These are phyloP conservation scores for Crithidia fasciculata DNA, from an alignment of 208 protist species.

Conservation along the genomic window DNA sequence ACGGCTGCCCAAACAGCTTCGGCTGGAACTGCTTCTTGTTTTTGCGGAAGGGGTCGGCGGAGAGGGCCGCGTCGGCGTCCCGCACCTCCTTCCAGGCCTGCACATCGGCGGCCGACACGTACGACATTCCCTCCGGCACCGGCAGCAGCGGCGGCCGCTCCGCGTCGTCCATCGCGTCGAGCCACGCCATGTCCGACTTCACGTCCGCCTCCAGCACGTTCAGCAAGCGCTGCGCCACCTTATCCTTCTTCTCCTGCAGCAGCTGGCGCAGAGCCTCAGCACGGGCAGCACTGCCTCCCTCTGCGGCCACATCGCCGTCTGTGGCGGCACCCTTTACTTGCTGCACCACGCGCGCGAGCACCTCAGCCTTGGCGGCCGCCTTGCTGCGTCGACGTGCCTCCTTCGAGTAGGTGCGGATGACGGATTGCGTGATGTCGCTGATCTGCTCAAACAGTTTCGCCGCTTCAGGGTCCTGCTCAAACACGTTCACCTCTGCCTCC, in stretches of 20 bases:
- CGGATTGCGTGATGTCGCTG: slow-evolving; percentile 44
- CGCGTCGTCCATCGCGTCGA: slow-evolving; percentile 82
- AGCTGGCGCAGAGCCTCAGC: slow-evolving; percentile 43
- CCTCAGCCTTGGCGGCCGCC: slow-evolving; percentile 36
- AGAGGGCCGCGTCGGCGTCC: slow-evolving; percentile 44
- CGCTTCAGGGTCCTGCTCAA: slow-evolving; percentile 61
- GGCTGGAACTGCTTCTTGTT: slow-evolving; percentile 51
- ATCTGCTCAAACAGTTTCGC: slow-evolving; percentile 73
- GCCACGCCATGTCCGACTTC: slow-evolving; percentile 74
- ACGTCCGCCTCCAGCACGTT: slow-evolving; percentile 77
- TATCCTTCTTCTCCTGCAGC: slow-evolving; percentile 54
- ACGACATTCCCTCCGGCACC: slow-evolving; percentile 85
- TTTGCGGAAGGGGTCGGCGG: slow-evolving; percentile 68
- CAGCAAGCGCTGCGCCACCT: slow-evolving; percentile 55
- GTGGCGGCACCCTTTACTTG: slow-evolving; percentile 25
- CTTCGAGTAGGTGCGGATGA: slow-evolving; percentile 31
- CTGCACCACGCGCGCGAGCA: slow-evolving; percentile 33
- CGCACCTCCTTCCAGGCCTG: slow-evolving; percentile 65
- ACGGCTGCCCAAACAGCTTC: slow-evolving; percentile 70
- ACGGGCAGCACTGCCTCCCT: slow-evolving; percentile 1
- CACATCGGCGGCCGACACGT: slow-evolving; percentile 82
- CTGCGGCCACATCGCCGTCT: slow-evolving; percentile 9
- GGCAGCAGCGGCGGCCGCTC: slow-evolving; percentile 83
- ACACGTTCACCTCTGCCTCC: slow-evolving; percentile 44
- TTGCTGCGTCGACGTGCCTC: slow-evolving; percentile 33